phyloP scores from a whole-genome alignment of 148 eudicot species.

The Heliamphora exappendiculata region DNA sequence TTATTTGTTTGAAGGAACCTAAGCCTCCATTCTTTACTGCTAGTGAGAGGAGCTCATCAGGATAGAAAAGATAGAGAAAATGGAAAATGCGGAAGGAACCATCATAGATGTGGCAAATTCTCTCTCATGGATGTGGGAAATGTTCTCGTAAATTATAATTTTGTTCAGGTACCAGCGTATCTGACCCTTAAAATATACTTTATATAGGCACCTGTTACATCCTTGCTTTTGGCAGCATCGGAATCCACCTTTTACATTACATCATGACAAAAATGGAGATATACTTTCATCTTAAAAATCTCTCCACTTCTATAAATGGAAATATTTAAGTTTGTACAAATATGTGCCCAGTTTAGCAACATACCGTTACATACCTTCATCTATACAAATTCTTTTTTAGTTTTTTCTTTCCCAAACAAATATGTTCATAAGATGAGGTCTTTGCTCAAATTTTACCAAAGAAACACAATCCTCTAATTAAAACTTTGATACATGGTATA shows the following conservation, averaged over 20 bases:
- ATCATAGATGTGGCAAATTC: neutral
- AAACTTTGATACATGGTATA: neutral
- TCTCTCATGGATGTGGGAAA: neutral
- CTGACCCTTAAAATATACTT: neutral
- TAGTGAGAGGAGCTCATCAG: neutral
- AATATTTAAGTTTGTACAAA: neutral
- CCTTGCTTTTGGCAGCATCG: neutral
- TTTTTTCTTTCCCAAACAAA: neutral
- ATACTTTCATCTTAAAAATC: neutral
- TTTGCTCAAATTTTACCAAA: neutral
- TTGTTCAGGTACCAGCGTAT: neutral
- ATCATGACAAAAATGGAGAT: neutral
- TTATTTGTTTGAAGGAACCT: neutral
- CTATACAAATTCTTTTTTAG: neutral
- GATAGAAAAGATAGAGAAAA: neutral
- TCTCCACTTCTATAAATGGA: neutral
- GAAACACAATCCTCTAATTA: neutral
- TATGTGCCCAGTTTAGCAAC: neutral
- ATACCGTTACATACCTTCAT: neutral
- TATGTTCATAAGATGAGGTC: neutral
- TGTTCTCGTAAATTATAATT: neutral
- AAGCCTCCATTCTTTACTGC: neutral
- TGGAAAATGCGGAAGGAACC: neutral
- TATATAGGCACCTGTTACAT: neutral
- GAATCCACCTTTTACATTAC: neutral